Evolutionary conservation across 1,139 yeast genomes (phyloP).

Genomic region (Eremothecium gossypii): DNA sequence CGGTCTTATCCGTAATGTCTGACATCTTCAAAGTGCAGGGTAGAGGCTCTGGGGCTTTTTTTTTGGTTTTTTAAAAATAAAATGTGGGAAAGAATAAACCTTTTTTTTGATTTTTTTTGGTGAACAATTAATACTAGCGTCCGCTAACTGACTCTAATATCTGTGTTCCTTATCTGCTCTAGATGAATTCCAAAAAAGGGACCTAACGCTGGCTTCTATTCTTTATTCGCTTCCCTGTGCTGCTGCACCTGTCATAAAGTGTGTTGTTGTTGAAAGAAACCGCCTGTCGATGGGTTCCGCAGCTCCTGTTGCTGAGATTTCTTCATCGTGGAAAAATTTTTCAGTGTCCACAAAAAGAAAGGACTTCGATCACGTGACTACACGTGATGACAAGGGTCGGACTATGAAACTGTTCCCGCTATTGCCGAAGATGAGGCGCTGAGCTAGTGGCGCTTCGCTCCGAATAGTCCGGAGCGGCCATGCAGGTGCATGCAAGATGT

Average conservation of each 20-base stretch:
- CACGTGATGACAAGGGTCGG: too few relatives aligned
- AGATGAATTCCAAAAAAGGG: constrained; percentile 1
- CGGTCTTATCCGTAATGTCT: constrained; percentile 33
- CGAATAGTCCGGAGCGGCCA: not conserved
- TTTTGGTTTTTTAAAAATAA: constrained; percentile 10
- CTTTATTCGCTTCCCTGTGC: not conserved
- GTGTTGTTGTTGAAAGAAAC: constrained; percentile 4
- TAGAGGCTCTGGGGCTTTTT: constrained; percentile 7
- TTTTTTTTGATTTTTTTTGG: constrained; percentile 23
- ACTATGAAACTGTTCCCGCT: too few relatives aligned
- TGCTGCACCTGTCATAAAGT: not conserved
- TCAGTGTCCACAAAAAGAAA: constrained; percentile 4
- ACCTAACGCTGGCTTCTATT: constrained; percentile 1
- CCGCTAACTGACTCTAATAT: constrained; percentile 4
- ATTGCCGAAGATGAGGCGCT: too few relatives aligned
- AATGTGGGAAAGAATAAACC: constrained; percentile 10
- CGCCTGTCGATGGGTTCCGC: not conserved
- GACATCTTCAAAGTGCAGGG: constrained; percentile 27
- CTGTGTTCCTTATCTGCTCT: not conserved
- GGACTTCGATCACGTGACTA: not conserved
- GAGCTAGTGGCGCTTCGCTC: too few relatives aligned
- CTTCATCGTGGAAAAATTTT: constrained; percentile 2
- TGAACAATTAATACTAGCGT: constrained; percentile 5
- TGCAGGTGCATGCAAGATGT: not conserved
- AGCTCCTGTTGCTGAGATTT: not conserved